phyloP scores from a whole-genome alignment of 164 flowering plant genomes.

The Tetrastigma voinierianum region DNA sequence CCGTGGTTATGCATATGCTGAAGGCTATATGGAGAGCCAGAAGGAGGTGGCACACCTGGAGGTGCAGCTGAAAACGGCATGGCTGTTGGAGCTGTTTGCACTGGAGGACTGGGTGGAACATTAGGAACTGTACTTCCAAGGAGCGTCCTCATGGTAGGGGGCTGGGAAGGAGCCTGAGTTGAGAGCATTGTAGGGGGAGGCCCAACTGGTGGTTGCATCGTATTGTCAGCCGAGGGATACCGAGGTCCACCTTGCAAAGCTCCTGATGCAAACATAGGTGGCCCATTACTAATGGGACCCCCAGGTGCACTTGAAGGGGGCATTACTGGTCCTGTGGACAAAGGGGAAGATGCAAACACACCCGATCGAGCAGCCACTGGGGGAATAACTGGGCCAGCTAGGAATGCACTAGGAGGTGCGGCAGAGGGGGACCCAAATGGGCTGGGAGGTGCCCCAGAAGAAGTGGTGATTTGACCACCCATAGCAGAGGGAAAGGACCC shows the following conservation, averaged over 20 bases:
- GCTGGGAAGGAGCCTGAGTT: constrained; percentile 29
- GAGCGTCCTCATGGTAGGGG: constrained; percentile 27
- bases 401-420: constrained; percentile 17
- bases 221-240: constrained; percentile 31
- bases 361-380: constrained; percentile 28
- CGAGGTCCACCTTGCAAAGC: constrained; percentile 35
- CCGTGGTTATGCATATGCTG: constrained; percentile 41
- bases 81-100: constrained; percentile 23
- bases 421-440: too few relatives aligned
- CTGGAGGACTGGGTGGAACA: constrained; percentile 27
- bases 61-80: constrained; percentile 30
- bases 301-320: constrained; percentile 36
- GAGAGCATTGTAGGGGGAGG: constrained; percentile 33
- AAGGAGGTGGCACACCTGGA: constrained; percentile 28
- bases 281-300: constrained; percentile 57
- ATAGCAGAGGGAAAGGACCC: constrained; percentile 20
- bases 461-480: constrained; percentile 10
- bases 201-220: constrained; percentile 39
- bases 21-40: constrained; percentile 39
- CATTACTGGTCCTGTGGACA: constrained; percentile 21
- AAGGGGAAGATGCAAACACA: constrained; percentile 33
- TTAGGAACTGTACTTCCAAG: constrained; percentile 19
- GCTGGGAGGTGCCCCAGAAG: too few relatives aligned
- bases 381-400: constrained; percentile 19
- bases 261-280: constrained; percentile 40